Evolutionary conservation across 2,329 filamentous ascomycete species (phyloP).

Genomic region (Cladosporium sp.): DNA sequence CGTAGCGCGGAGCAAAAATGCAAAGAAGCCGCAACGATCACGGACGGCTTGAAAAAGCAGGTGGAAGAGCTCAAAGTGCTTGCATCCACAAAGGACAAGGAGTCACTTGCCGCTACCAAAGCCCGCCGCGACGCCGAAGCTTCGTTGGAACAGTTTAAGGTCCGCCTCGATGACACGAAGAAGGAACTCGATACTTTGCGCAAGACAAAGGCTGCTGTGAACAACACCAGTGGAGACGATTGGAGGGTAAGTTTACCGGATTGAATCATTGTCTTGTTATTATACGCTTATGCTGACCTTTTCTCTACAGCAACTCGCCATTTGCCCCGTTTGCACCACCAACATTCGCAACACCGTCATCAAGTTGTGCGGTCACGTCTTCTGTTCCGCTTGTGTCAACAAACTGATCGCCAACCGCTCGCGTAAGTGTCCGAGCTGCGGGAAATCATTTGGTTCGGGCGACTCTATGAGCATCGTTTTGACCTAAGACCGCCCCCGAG

Average conservation of each 20-base stretch:
- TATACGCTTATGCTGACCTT: background rate
- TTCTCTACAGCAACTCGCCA: slow-evolving; percentile 61
- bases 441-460: slow-evolving; percentile 82
- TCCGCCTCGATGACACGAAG: slow-evolving; percentile 70
- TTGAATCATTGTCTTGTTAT: background rate
- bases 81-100: slow-evolving; percentile 71
- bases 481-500: slow-evolving; percentile 20
- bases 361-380: slow-evolving; percentile 91
- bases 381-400: slow-evolving; percentile 87
- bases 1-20: slow-evolving; percentile 70
- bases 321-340: slow-evolving; percentile 88
- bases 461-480: slow-evolving; percentile 67
- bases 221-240: slow-evolving; percentile 75
- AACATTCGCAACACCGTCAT: slow-evolving; percentile 93
- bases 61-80: slow-evolving; percentile 70
- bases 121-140: slow-evolving; percentile 58
- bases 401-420: slow-evolving; percentile 85
- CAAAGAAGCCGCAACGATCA: slow-evolving; percentile 64
- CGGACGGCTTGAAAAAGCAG: slow-evolving; percentile 71
- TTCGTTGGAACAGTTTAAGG: slow-evolving; percentile 75
- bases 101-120: slow-evolving; percentile 60
- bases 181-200: slow-evolving; percentile 86
- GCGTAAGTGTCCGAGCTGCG: slow-evolving; percentile 93
- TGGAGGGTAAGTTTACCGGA: slow-evolving; percentile 52
- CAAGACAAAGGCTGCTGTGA: slow-evolving; percentile 64